Conservation (phyloP, 768 basidiomycete genomes). For the Panellus pusillus region DNA sequence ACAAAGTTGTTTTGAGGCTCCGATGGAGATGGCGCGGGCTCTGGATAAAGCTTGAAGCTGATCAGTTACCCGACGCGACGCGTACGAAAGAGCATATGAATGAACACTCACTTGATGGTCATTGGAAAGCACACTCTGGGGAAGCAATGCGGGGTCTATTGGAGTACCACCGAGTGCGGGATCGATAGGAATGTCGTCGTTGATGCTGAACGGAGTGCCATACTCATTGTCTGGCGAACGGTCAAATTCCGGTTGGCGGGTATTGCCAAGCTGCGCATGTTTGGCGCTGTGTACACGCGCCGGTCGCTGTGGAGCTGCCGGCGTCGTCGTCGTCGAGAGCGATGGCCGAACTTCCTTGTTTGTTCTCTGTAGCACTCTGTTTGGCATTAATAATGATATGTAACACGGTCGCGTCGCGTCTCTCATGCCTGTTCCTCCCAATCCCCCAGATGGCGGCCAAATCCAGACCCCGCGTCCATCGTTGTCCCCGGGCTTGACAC, state of each 20-base stretch:
- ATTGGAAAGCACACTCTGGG: constrained; percentile 21
- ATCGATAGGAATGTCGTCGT: constrained; percentile 76
- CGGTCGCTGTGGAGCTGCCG: constrained; percentile 16
- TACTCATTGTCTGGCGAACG: constrained; percentile 60
- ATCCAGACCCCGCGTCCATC: constrained; percentile 61
- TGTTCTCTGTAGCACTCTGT: too few relatives aligned
- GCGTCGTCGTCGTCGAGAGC: constrained; percentile 2
- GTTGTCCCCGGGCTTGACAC: constrained; percentile 72
- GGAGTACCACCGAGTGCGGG: constrained; percentile 59
- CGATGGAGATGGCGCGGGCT: constrained; percentile 25
- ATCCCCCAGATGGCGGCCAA: constrained; percentile 70
- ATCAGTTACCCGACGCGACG: constrained; percentile 67
- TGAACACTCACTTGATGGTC: constrained; percentile 38
- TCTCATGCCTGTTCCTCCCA: constrained; percentile 35
- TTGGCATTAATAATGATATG: too few relatives aligned
- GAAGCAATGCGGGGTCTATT: constrained; percentile 55
- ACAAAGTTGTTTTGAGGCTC: constrained; percentile 36
- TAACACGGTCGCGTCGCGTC: too few relatives aligned
- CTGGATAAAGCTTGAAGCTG: constrained; percentile 22
- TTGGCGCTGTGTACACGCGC: constrained; percentile 17
- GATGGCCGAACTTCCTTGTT: neutral
- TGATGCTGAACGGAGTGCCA: constrained; percentile 57
- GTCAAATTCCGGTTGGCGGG: constrained; percentile 46
- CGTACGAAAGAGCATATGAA: constrained; percentile 41
- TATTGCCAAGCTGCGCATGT: constrained; percentile 66